Percentiles rank a stretch among this genome's conserved stretches.
These are phyloP conservation scores for Annulohypoxylon truncatum DNA, from an alignment of 2,329 filamentous ascomycete species.

Conservation along the genomic window DNA sequence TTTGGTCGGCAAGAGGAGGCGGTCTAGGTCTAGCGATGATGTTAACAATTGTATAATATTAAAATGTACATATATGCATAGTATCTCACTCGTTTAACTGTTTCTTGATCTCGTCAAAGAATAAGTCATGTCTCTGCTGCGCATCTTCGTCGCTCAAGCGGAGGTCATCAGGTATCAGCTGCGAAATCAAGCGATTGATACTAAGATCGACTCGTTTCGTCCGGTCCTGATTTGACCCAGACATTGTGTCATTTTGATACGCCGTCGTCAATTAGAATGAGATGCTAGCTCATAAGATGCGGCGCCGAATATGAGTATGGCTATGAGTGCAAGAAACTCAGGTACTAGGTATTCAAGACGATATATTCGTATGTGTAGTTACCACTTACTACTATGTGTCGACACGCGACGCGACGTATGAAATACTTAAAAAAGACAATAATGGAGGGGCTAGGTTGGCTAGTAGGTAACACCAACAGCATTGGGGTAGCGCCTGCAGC, in stretches of 20 bases:
- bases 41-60: conserved; percentile 13
- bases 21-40: conserved; percentile 57
- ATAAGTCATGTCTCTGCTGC: conserved; percentile 75
- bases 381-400: background rate
- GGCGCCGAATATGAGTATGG: background rate
- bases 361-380: conserved; percentile 4
- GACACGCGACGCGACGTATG: conserved; percentile 26
- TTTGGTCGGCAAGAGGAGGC: conserved; percentile 76
- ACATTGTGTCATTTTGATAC: conserved; percentile 57
- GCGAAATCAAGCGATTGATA: conserved; percentile 81
- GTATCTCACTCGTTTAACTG: conserved; percentile 63
- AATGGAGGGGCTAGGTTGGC: background rate
- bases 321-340: conserved; percentile 2
- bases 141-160: conserved; percentile 74
- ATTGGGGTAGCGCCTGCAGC: too few species aligned
- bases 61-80: conserved; percentile 8
- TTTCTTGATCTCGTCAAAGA: conserved; percentile 63
- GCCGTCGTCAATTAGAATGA: background rate
- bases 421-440: background rate
- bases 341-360: conserved; percentile 1
- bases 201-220: conserved; percentile 79
- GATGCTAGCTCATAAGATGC: conserved; percentile 2
- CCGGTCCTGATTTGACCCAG: conserved; percentile 67
- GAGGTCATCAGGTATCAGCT: conserved; percentile 74
- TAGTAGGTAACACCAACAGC: background rate